Conservation (phyloP, 2,329 filamentous ascomycete species). For the Ophiognomonia clavigignenti-juglandacearum region DNA sequence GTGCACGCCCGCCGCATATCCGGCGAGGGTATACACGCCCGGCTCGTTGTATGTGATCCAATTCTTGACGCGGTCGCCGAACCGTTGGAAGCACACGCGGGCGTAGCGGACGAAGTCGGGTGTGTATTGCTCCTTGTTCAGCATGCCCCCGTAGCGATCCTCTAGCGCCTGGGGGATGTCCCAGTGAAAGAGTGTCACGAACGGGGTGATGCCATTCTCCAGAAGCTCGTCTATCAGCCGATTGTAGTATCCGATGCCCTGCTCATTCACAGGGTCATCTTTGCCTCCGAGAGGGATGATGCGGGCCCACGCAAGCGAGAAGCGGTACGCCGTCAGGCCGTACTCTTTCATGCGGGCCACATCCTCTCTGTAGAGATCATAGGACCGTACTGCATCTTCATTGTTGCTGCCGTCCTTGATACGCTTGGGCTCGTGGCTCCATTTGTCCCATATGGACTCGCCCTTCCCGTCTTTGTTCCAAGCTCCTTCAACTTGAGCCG, state of each 20-base stretch:
- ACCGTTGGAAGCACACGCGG: conserved; percentile 51
- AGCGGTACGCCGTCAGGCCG: conserved; percentile 56
- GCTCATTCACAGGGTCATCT: conserved; percentile 57
- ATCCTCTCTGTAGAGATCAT: conserved; percentile 43
- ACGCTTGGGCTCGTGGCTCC: conserved; percentile 30
- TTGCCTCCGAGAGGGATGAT: conserved; percentile 60
- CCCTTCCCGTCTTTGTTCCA: conserved; percentile 38
- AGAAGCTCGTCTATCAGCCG: conserved; percentile 55
- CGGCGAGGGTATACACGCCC: conserved; percentile 28
- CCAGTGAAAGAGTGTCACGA: conserved; percentile 63
- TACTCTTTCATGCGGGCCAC: conserved; percentile 55
- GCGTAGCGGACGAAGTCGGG: conserved; percentile 56
- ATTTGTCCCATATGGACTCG: conserved; percentile 35
- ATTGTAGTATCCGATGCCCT: conserved; percentile 55
- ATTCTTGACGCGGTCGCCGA: conserved; percentile 53
- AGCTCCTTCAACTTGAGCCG: conserved; percentile 36
- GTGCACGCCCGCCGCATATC: conserved; percentile 30
- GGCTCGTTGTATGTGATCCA: conserved; percentile 45
- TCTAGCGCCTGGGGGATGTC: conserved; percentile 56
- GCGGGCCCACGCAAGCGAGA: conserved; percentile 61
- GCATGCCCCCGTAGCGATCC: conserved; percentile 54
- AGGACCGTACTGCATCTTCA: conserved; percentile 33
- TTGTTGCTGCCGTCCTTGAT: conserved; percentile 34
- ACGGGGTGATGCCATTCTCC: conserved; percentile 52
- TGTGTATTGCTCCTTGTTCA: conserved; percentile 58